Percentiles rank a stretch among this genome's conserved stretches.
phyloP scores from a whole-genome alignment of 768 basidiomycete species.

The Lentinula detonsa region DNA sequence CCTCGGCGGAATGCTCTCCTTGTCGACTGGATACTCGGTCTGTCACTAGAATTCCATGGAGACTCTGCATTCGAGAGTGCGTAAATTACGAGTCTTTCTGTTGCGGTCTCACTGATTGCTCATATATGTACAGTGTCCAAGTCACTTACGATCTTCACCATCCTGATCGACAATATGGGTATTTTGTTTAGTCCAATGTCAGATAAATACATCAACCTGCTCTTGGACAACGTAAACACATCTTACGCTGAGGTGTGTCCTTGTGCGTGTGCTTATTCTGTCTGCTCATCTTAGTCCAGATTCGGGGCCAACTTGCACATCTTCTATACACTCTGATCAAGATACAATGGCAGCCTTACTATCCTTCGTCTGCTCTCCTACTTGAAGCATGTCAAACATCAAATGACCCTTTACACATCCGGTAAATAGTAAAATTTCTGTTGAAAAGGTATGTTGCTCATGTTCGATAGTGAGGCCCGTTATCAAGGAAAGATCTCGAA shows the following conservation, averaged over 20 bases:
- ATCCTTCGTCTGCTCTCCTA: slow-evolving; percentile 49
- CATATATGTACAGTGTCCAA: slow-evolving; percentile 57
- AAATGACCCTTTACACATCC: slow-evolving; percentile 55
- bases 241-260: slow-evolving; percentile 74
- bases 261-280: not conserved
- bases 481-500: slow-evolving; percentile 51
- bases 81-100: slow-evolving; percentile 15
- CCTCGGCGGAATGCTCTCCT: slow-evolving; percentile 71
- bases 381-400: slow-evolving; percentile 45
- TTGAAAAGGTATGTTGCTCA: not conserved
- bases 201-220: slow-evolving; percentile 62
- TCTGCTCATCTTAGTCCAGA: slow-evolving; percentile 29
- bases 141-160: slow-evolving; percentile 57
- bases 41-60: slow-evolving; percentile 76
- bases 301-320: slow-evolving; percentile 64
- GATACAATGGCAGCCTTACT: slow-evolving; percentile 65
- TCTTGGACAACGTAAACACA: slow-evolving; percentile 73
- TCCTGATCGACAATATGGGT: slow-evolving; percentile 60
- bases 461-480: slow-evolving; percentile 37
- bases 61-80: slow-evolving; percentile 86
- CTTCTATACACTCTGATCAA: slow-evolving; percentile 52
- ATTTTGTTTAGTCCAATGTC: slow-evolving; percentile 60
- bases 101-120: slow-evolving; percentile 7
- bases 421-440: slow-evolving; percentile 27
- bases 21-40: slow-evolving; percentile 68